Evolutionary conservation across 2,329 filamentous ascomycete genomes (phyloP), one percentile per base, ranked within the genome.

Genomic region (Stemphylium lycopersici): DNA sequence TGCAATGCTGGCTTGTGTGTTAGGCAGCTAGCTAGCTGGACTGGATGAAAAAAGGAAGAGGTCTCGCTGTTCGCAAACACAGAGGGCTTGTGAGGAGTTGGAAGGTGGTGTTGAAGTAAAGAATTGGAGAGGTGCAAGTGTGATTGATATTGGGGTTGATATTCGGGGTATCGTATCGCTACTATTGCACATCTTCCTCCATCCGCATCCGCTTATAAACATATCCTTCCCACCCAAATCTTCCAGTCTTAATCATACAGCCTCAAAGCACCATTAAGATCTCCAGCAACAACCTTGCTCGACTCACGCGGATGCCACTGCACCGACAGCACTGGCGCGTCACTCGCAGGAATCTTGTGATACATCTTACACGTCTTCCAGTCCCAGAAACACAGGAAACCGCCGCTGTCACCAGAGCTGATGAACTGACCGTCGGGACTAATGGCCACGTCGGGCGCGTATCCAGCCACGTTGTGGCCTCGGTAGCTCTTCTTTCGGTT

Each of bases 291-390:
- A 32, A 98, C 87, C 82, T 97, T 97, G 72, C 90, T 95, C 15
- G 89, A 95, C 81, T 99, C 95, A 78, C 97, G 90, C n/a, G 93
- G 92, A 76, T 98, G 93, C 93, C 95, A 99, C 73, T 90, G 90
- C 53, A 95, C 85, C 63, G 89, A 90, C n/a, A 91, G 91, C 49
- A 97, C 83, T 4, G 93, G 87, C 48, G 89, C 85, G 49, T 91
- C 92, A 55, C 90, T 87, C 20, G 91, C 93, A 77, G 90, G 86
- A 62, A 99, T 86, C 83, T 98, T 98, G 78, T 96, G 91, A 78
- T 91, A 96, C 92, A 99, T 93, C 79, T 97, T 98, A 76, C 93
- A 96, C 34, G 92, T 97, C 84, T 99, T 99, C 91, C 93, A 99
- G 77, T 98, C 95, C 91, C 93, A 99, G 79, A 98, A 97, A 77